These are phyloP conservation scores for Desmodesmus armatus DNA, from an alignment of 139 green algal species.

Conservation along the genomic window DNA sequence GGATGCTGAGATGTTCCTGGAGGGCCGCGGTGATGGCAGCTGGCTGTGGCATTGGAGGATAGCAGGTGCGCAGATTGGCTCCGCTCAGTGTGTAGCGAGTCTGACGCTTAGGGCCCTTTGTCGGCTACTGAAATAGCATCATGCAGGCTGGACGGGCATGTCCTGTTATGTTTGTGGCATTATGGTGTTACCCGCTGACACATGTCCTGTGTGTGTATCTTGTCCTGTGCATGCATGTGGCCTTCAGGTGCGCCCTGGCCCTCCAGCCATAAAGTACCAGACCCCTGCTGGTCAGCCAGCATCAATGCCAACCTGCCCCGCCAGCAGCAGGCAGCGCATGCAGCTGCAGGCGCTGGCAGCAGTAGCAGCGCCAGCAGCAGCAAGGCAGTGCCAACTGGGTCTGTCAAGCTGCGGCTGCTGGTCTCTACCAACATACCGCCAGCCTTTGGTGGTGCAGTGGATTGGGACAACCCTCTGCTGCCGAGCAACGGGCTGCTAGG, in stretches of 20 bases:
- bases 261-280: neutral
- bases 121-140: neutral
- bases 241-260: neutral
- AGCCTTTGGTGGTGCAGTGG: slow-evolving; percentile 35
- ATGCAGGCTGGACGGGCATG: neutral
- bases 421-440: slow-evolving; percentile 51
- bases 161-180: neutral
- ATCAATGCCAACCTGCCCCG: neutral
- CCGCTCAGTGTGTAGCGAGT: neutral
- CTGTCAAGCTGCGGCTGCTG: slow-evolving; percentile 23
- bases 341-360: neutral
- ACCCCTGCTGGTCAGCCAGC: slow-evolving; percentile 10
- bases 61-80: slow-evolving; percentile 5
- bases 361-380: neutral
- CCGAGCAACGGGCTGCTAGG: slow-evolving; percentile 23
- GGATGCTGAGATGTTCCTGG: slow-evolving; percentile 19
- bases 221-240: neutral
- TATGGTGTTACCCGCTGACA: neutral
- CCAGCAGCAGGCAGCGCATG: neutral
- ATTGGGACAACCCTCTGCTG: slow-evolving; percentile 41
- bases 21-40: slow-evolving; percentile 18
- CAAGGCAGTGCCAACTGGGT: neutral
- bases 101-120: no score
- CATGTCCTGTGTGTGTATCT: neutral
- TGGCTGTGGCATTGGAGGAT: slow-evolving; percentile 16